Base-by-base conservation (phyloP, 768 basidiomycete species). In the Lactifluus hygrophoroides region DNA sequence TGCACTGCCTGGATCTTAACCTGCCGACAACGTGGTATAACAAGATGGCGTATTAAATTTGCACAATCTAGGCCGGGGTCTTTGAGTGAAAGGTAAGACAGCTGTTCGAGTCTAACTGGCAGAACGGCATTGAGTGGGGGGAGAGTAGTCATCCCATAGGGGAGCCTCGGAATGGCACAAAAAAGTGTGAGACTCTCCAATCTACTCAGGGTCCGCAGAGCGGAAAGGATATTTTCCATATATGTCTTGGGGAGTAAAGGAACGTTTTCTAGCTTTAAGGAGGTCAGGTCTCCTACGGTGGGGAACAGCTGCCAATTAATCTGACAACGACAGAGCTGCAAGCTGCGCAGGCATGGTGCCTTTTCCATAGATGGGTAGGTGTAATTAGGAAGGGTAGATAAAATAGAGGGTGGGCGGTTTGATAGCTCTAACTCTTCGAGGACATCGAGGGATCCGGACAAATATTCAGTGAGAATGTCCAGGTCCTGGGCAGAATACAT, bases 51-150 rank as follows among this genome's bases (percentile, higher is more conserved):
- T 30, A 56, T 51, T 3, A 60, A 1, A n/a, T 60, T 40, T 14
- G 49, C 49, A 14, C 59, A 60, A 27, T 60, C 59, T n/a, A 56
- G 48, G 49, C 42, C 28, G 43, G 45, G 46, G 40, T 54, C 54
- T 9, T 13, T 38, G n/a, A 60, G 21, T 10, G 44, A 17, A 28
- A 60, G 17, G 23, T 21, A 7, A 17, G 32, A 34, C 8, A 60
- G 13, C 37, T 40, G 28, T 45, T 56, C 28, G 30, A 60, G 54
- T 9, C 23, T 56, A 4, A 56, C 14, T 16, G 54, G 54, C 9
- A 38, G 17, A 23, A 34, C 14, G n/a, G 38, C 54, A n/a, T n/a
- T n/a, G n/a, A 35, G 27, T 21, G 28, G 23, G 17, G 10, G 59
- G 48, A 30, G n/a, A 51, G 54, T 6, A 60, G 59, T 19, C 48